A percentile compares a stretch with the other conserved stretches of the same genome.
Conservation (phyloP, 768 basidiomycete genomes). For the Naganishia vishniacii region DNA sequence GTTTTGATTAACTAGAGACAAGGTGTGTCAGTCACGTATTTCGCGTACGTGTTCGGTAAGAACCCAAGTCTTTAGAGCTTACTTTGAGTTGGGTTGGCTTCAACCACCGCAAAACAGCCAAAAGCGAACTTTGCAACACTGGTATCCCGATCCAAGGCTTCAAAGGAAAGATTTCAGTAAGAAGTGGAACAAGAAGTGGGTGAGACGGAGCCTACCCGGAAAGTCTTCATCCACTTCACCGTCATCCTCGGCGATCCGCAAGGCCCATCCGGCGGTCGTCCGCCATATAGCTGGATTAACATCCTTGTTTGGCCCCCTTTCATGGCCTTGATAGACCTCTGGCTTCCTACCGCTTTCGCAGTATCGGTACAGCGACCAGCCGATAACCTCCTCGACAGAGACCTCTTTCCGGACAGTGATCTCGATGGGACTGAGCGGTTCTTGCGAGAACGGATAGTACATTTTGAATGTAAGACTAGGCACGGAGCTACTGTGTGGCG, state of each 20-base stretch:
- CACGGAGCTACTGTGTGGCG: slow-evolving; percentile 59
- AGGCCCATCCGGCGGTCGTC: slow-evolving; percentile 80
- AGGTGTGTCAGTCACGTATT: background rate
- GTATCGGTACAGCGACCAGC: slow-evolving; percentile 83
- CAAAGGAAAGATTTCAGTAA: background rate
- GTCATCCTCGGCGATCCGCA: slow-evolving; percentile 91
- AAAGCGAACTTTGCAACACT: slow-evolving; percentile 83
- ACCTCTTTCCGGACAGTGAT: slow-evolving; percentile 79
- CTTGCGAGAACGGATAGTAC: slow-evolving; percentile 74
- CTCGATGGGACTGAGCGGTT: slow-evolving; percentile 58
- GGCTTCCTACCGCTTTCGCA: slow-evolving; percentile 84
- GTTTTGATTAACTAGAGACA: slow-evolving; percentile 68
- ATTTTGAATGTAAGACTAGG: slow-evolving; percentile 64
- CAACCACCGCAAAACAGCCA: slow-evolving; percentile 74
- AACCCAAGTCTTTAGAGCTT: no score
- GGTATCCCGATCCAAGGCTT: slow-evolving; percentile 82
- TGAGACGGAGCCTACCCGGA: slow-evolving; percentile 62
- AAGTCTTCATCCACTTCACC: slow-evolving; percentile 99
- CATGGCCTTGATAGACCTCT: slow-evolving; percentile 62
- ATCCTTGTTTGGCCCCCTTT: slow-evolving; percentile 56
- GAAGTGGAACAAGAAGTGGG: slow-evolving; percentile 13
- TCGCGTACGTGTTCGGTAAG: no score
- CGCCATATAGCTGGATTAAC: slow-evolving; percentile 58
- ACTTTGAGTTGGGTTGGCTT: slow-evolving; percentile 60
- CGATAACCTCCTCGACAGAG: slow-evolving; percentile 90